Evolutionary conservation across 768 basidiomycete genomes (phyloP).

Genomic region (Leccinum longicurvipes): DNA sequence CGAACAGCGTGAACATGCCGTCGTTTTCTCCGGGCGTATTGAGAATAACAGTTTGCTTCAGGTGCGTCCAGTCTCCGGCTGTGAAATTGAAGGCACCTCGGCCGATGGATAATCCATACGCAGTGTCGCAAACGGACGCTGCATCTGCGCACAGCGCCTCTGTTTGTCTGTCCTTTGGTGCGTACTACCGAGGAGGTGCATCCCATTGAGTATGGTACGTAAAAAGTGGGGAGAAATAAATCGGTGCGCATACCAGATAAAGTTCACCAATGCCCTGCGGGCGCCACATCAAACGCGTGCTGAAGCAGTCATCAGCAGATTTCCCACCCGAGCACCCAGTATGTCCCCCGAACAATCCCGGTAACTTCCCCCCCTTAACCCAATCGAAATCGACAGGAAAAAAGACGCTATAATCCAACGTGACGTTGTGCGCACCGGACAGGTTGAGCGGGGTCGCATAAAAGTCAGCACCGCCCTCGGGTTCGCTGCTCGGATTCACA

Average conservation of each 20-base stretch:
- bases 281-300: conserved; percentile 85
- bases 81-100: conserved; percentile 66
- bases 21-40: conserved; percentile 74
- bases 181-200: conserved; percentile 50
- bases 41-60: conserved; percentile 65
- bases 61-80: conserved; percentile 65
- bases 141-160: conserved; percentile 53
- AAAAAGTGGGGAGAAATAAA: not conserved
- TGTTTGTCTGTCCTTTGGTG: conserved; percentile 68
- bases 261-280: conserved; percentile 65
- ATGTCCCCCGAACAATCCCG: conserved; percentile 74
- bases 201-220: not conserved
- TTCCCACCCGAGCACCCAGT: conserved; percentile 69
- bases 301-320: conserved; percentile 72
- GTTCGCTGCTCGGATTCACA: conserved; percentile 60
- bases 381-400: conserved; percentile 74
- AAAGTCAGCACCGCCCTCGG: conserved; percentile 74
- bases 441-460: conserved; percentile 50
- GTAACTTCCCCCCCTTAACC: conserved; percentile 81
- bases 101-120: conserved; percentile 73
- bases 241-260: conserved; percentile 53
- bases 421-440: conserved; percentile 46
- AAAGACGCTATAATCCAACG: conserved; percentile 68
- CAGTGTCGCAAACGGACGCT: conserved; percentile 57
- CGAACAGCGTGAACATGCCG: conserved; percentile 60